Percentiles rank a stretch among this genome's conserved stretches.
These are phyloP conservation scores for Cercospora sp. DNA, from an alignment of 2,329 filamentous ascomycete genomes.

Conservation along the genomic window DNA sequence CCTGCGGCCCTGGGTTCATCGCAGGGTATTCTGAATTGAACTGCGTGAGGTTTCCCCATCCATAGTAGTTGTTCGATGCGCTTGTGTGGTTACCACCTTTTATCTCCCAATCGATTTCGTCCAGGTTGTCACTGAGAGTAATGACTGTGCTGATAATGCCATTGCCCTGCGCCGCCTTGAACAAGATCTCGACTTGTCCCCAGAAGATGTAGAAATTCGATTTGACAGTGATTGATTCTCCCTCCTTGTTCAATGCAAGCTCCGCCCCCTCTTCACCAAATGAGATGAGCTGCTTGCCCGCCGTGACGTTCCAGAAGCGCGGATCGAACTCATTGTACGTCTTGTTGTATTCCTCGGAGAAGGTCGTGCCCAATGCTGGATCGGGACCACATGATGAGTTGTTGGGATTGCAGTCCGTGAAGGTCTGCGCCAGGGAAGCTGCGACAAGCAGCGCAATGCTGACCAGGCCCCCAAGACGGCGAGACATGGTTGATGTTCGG, in stretches of 20 bases:
- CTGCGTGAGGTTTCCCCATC: slow-evolving; percentile 65
- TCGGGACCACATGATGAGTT: slow-evolving; percentile 68
- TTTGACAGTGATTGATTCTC: slow-evolving; percentile 75
- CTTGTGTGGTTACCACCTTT: slow-evolving; percentile 64
- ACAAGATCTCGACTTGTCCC: slow-evolving; percentile 72
- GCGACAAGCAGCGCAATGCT: slow-evolving; percentile 30
- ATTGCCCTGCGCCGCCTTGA: slow-evolving; percentile 72
- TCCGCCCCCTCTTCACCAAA: slow-evolving; percentile 58
- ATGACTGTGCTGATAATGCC: slow-evolving; percentile 83
- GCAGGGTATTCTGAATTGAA: slow-evolving; percentile 64
- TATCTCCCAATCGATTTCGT: slow-evolving; percentile 88
- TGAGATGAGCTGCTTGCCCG: slow-evolving; percentile 63
- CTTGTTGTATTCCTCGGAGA: slow-evolving; percentile 65
- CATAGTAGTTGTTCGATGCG: slow-evolving; percentile 73
- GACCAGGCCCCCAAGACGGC: slow-evolving; percentile 19
- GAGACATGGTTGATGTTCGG: slow-evolving; percentile 25
- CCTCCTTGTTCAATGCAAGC: slow-evolving; percentile 68
- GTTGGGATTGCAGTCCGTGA: slow-evolving; percentile 74
- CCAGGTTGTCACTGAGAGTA: slow-evolving; percentile 77
- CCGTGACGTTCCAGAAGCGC: slow-evolving; percentile 53
- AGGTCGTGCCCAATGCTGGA: slow-evolving; percentile 65
- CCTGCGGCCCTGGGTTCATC: slow-evolving; percentile 54
- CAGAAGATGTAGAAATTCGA: slow-evolving; percentile 85
- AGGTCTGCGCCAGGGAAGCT: slow-evolving; percentile 65
- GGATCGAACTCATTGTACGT: slow-evolving; percentile 50